Evolutionary conservation across 2,329 filamentous ascomycete species (phyloP).

Genomic region (Colletotrichum sp.): DNA sequence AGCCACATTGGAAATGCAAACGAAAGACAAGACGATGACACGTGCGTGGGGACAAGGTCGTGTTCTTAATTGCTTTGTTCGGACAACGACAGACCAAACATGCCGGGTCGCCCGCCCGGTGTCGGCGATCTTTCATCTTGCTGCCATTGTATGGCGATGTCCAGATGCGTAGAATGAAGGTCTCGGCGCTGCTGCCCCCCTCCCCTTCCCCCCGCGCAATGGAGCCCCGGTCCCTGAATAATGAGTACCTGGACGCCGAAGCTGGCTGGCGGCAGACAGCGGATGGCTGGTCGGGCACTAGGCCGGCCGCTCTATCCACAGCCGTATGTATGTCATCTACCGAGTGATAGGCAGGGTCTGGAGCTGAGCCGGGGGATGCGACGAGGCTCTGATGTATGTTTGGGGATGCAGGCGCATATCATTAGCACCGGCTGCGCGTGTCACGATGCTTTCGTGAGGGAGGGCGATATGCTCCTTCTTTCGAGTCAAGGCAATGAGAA

Average conservation of each 20-base stretch:
- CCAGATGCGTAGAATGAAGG: neutral
- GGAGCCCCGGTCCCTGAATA: conserved; percentile 3
- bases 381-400: neutral
- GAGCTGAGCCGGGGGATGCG: neutral
- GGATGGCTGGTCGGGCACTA: neutral
- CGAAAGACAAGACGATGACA: neutral
- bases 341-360: neutral
- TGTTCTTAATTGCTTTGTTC: conserved; percentile 32
- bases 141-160: neutral
- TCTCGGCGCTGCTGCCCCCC: neutral
- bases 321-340: conserved; percentile 19
- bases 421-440: neutral
- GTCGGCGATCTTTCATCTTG: conserved; percentile 30
- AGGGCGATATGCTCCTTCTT: neutral
- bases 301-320: neutral
- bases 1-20: neutral
- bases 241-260: neutral
- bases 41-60: neutral
- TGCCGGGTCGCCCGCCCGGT: conserved; percentile 22
- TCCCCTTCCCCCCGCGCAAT: neutral
- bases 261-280: neutral
- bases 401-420: neutral
- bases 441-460: neutral
- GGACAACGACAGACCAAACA: conserved; percentile 43
- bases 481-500: neutral